Conservation (phyloP, 192 early-diverging fungal species). For the Mortierella hygrophila region DNA sequence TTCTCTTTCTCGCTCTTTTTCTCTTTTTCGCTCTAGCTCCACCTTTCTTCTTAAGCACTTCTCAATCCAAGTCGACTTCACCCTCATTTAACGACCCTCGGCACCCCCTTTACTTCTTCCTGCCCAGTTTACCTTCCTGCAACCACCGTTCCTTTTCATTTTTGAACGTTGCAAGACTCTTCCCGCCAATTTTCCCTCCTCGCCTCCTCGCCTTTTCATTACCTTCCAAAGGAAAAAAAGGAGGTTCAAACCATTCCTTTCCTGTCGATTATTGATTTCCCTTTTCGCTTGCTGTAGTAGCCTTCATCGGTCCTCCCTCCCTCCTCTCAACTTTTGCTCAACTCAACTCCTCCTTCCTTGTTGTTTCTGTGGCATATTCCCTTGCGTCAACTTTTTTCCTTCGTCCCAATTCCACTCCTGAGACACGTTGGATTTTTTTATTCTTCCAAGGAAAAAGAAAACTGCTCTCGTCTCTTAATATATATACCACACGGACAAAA, state of each 20-base stretch:
- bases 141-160: too few species aligned
- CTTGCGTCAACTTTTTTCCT: conserved; percentile 13
- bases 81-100: neutral
- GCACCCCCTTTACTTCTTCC: neutral
- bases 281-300: neutral
- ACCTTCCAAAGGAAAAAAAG: neutral
- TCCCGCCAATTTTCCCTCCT: neutral
- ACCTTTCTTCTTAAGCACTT: neutral
- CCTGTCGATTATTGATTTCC: neutral
- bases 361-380: too few species aligned
- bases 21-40: neutral
- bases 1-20: conserved; percentile 1
- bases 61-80: neutral
- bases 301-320: neutral
- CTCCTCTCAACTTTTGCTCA: neutral
- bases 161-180: neutral
- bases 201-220: neutral
- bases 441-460: neutral
- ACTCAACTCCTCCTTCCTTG: neutral
- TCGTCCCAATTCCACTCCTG: neutral
- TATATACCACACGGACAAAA: neutral
- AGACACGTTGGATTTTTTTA: neutral
- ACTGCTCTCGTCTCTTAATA: neutral
- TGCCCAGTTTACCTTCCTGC: neutral
- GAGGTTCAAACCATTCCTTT: neutral